Base-by-base conservation (phyloP, 768 basidiomycete species). In the Termitomyces sp. region DNA sequence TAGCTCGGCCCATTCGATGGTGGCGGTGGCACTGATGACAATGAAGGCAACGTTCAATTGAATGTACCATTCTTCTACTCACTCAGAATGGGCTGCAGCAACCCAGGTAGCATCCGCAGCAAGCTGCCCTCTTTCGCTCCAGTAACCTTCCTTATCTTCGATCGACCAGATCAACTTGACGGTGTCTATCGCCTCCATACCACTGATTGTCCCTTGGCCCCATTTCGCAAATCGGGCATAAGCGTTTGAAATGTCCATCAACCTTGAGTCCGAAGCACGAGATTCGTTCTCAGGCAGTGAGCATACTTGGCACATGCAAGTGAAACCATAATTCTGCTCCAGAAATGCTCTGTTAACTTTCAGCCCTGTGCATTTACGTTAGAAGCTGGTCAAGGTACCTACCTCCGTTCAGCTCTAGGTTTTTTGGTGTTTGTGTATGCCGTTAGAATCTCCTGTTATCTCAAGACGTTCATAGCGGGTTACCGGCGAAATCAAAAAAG, bases 21-120 rank as follows among this genome's bases (percentile, higher is more conserved):
- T 74, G n/a, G 80, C 80, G 32, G 61, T 58, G 53, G 68, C 72
- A 64, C 85, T 87, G 35, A 35, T 24, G 42, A 40, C 42, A 35
- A 57, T 53, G 26, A 53, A 42, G 49, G 3, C 42, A n/a, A 51
- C 24, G 16, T 18, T 7, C 46, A 35, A 57, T n/a, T 26, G 18
- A 56, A 63, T 57, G 53, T 57, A 48, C 57, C 35, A 26, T 36
- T 30, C 6, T 20, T 30, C 18, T 14, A 73, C 85, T 70, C 66
- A 87, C 85, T 87, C 84, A 6, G 77, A 79, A 72, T 87, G 85
- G 5, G 84, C 73, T 14, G 81, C 82, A 8, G 85, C 83, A 20
- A 87, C 77, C 72, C 75, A 80, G 6, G 75, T 75, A 10, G 80
- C 83, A 65, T 87, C 86, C 26, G 81, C 80, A 7, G 86, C 85